Evolutionary conservation across 2,329 filamentous ascomycete genomes (phyloP).

Genomic region (Fusarium abutilonis): DNA sequence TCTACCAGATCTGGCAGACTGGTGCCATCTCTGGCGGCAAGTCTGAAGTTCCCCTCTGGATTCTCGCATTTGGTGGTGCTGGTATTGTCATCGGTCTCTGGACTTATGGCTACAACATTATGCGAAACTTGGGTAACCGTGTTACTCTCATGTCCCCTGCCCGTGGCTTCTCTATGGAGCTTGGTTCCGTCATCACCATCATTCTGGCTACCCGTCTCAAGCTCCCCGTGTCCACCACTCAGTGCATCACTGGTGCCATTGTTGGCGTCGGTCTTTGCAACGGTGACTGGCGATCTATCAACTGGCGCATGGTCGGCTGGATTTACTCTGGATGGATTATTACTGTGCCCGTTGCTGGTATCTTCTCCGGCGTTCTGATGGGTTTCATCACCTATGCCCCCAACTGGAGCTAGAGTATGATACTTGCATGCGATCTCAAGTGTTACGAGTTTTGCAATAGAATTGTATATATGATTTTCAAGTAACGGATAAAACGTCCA

Average conservation of each 20-base stretch:
- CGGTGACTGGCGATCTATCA: constrained; percentile 66
- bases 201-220: constrained; percentile 70
- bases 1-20: constrained; percentile 68
- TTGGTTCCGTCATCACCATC: constrained; percentile 69
- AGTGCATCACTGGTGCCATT: constrained; percentile 71
- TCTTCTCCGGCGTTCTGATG: constrained; percentile 69
- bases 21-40: constrained; percentile 56
- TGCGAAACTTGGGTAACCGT: constrained; percentile 70
- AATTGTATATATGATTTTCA: constrained; percentile 4
- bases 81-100: constrained; percentile 66
- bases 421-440: background rate
- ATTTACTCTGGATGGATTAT: constrained; percentile 70
- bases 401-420: constrained; percentile 49
- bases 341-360: constrained; percentile 66
- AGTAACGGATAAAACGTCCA: background rate
- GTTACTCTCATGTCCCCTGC: constrained; percentile 70
- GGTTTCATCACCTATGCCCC: constrained; percentile 71
- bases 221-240: constrained; percentile 71
- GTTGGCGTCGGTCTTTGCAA: constrained; percentile 71
- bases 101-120: constrained; percentile 72
- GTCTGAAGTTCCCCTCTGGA: constrained; percentile 66
- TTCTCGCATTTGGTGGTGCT: constrained; percentile 64
- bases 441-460: background rate
- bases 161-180: constrained; percentile 68
- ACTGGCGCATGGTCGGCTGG: constrained; percentile 70